Conservation (phyloP, 495 filamentous ascomycete genomes). For the Penicillium coprophilum region DNA sequence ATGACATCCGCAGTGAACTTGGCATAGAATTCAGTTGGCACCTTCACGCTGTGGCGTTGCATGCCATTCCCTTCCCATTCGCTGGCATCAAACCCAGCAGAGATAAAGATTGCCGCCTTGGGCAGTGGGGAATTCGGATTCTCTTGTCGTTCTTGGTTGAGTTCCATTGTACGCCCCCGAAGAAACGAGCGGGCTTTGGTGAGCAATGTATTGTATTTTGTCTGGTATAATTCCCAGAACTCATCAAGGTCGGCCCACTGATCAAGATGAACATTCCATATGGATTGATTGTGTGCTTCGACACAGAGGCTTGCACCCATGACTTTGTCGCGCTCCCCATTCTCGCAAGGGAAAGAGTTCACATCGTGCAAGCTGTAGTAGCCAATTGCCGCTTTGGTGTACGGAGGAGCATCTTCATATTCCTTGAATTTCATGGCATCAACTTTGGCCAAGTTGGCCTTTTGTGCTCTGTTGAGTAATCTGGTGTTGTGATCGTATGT, state of each 20-base stretch:
- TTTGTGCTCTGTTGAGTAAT: slow-evolving; percentile 48
- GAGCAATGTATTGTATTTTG: slow-evolving; percentile 70
- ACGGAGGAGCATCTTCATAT: slow-evolving; percentile 45
- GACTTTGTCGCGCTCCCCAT: slow-evolving; percentile 84
- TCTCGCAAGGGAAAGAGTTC: slow-evolving; percentile 94
- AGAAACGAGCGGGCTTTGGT: slow-evolving; percentile 79
- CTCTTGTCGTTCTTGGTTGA: slow-evolving; percentile 53
- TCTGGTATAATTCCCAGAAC: slow-evolving; percentile 85
- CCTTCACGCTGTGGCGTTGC: slow-evolving; percentile 92
- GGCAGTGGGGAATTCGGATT: slow-evolving; percentile 37
- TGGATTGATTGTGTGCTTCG: slow-evolving; percentile 85
- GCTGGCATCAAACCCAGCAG: slow-evolving; percentile 94
- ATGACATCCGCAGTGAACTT: slow-evolving; percentile 83
- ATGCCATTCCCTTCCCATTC: slow-evolving; percentile 89
- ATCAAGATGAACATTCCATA: slow-evolving; percentile 96
- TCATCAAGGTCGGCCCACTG: slow-evolving; percentile 67
- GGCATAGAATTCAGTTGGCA: slow-evolving; percentile 96
- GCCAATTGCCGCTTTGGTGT: slow-evolving; percentile 82
- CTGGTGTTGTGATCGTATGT: slow-evolving; percentile 81
- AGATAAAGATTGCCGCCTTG: slow-evolving; percentile 87
- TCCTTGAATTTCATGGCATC: slow-evolving; percentile 1
- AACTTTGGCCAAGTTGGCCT: background rate
- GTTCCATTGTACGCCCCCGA: slow-evolving; percentile 61
- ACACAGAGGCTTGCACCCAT: slow-evolving; percentile 89
- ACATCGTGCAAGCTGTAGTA: slow-evolving; percentile 98